A percentile compares a stretch with the other conserved stretches of the same genome.
These are phyloP conservation scores for Fraxinus ornus DNA, from an alignment of 305 asterid genomes.

Conservation along the genomic window DNA sequence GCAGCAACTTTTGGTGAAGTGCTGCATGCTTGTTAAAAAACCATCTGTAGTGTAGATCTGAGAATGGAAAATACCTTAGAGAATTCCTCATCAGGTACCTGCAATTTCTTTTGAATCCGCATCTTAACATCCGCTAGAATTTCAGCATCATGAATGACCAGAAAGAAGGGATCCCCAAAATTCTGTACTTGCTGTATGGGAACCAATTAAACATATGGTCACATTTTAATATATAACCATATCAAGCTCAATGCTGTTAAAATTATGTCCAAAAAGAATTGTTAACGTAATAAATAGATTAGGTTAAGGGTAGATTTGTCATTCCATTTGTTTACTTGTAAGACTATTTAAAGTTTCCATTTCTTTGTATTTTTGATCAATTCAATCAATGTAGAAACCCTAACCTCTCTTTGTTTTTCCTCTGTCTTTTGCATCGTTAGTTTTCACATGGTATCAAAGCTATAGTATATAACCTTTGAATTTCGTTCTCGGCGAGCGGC, in stretches of 20 bases:
- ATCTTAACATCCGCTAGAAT: slow-evolving; percentile 61
- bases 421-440: no score
- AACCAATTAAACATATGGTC: neutral
- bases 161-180: slow-evolving; percentile 84
- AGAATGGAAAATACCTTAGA: slow-evolving; percentile 45
- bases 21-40: neutral
- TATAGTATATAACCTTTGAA: no score
- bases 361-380: no score
- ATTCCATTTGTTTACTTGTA: no score
- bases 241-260: neutral
- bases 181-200: slow-evolving; percentile 68
- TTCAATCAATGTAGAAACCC: no score
- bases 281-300: no score
- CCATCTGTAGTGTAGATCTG: neutral
- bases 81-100: slow-evolving; percentile 74
- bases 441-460: no score
- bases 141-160: slow-evolving; percentile 77
- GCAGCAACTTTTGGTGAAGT: slow-evolving; percentile 9
- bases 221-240: neutral
- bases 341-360: no score
- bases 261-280: neutral
- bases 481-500: no score
- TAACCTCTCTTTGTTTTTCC: no score
- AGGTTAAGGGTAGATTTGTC: no score
- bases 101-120: slow-evolving; percentile 77